These are phyloP conservation scores for Lodderomyces pseudojiufengensis DNA, from an alignment of 1,139 yeast species.

Conservation along the genomic window DNA sequence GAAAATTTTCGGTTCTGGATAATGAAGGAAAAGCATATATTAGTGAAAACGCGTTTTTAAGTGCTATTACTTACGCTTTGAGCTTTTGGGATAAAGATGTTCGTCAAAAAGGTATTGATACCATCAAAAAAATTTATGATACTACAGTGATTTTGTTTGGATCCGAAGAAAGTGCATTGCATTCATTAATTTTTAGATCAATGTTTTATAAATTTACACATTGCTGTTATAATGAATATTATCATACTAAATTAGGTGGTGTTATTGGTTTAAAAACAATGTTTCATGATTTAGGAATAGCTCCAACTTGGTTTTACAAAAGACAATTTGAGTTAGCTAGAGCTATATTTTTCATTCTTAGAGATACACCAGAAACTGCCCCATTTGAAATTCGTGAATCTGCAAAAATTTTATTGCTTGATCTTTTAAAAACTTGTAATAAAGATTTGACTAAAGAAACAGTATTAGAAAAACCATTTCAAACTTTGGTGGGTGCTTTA, in stretches of 20 bases:
- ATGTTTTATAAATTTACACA: constrained; percentile 83
- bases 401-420: constrained; percentile 65
- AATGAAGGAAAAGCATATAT: constrained; percentile 73
- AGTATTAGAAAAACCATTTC: constrained; percentile 69
- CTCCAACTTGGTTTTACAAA: constrained; percentile 67
- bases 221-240: constrained; percentile 85
- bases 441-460: constrained; percentile 55
- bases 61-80: constrained; percentile 75
- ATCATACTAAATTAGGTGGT: constrained; percentile 85
- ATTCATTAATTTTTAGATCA: constrained; percentile 71
- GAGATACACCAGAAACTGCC: constrained; percentile 88
- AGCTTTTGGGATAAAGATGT: constrained; percentile 74
- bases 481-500: constrained; percentile 77
- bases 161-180: constrained; percentile 56
- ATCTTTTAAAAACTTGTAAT: constrained; percentile 64
- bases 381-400: constrained; percentile 73
- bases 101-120: constrained; percentile 64
- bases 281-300: constrained; percentile 63
- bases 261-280: constrained; percentile 75
- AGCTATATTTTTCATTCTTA: constrained; percentile 81
- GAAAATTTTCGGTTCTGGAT: constrained; percentile 72
- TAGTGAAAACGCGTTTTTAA: constrained; percentile 66
- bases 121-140: constrained; percentile 59
- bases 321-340: constrained; percentile 83
- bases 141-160: constrained; percentile 71